Percentiles rank a stretch among this genome's conserved stretches.
These are phyloP conservation scores for Aureobasidium zeae DNA, from an alignment of 2,329 filamentous ascomycete genomes.

Conservation along the genomic window DNA sequence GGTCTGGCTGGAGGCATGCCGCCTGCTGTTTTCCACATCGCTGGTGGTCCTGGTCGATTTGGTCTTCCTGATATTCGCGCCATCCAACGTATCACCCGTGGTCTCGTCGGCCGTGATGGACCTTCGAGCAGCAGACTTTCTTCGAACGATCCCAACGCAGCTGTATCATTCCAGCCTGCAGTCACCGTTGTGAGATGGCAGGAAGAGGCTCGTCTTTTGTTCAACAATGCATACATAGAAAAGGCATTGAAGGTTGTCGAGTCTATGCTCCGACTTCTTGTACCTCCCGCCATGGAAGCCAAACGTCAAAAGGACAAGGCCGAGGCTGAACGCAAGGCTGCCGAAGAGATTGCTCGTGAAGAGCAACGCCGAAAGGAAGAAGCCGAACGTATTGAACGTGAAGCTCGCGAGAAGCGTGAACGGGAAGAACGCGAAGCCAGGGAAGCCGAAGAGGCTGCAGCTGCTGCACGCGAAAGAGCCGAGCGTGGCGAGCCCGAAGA, in stretches of 20 bases:
- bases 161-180: constrained; percentile 63
- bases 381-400: constrained; percentile 49
- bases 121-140: neutral
- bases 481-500: constrained; percentile 29
- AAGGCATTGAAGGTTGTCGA: constrained; percentile 59
- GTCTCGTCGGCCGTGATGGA: constrained; percentile 1
- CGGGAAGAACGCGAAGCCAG: constrained; percentile 41
- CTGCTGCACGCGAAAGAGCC: constrained; percentile 27
- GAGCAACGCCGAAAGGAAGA: constrained; percentile 55
- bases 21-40: constrained; percentile 16
- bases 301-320: constrained; percentile 62
- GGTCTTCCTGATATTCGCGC: constrained; percentile 5
- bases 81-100: constrained; percentile 3
- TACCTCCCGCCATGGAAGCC: constrained; percentile 74
- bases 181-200: constrained; percentile 72
- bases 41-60: constrained; percentile 5
- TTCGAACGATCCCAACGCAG: constrained; percentile 54
- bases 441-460: constrained; percentile 34
- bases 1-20: constrained; percentile 15
- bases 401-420: constrained; percentile 43
- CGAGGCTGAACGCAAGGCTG: constrained; percentile 56
- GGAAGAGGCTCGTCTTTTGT: constrained; percentile 82
- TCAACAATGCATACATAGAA: constrained; percentile 58
- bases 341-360: constrained; percentile 52
- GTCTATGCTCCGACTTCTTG: constrained; percentile 61